These are phyloP conservation scores for Ophiocordyceps robertsii DNA, from an alignment of 2,329 filamentous ascomycete species.

Conservation along the genomic window DNA sequence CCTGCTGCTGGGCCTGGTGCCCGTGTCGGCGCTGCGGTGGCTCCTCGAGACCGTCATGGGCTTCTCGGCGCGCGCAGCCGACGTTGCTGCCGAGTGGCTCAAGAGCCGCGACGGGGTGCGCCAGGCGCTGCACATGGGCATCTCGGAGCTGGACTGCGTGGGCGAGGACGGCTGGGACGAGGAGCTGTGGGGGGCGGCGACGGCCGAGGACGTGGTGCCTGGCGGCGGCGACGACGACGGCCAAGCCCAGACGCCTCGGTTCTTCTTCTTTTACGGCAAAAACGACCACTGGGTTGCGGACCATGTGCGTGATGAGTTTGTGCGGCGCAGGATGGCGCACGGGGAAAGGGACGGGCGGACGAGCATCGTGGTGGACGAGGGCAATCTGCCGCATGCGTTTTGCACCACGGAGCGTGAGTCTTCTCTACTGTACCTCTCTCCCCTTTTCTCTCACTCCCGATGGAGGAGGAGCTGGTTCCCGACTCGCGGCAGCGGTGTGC, in stretches of 20 bases:
- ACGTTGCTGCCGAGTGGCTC: conserved; percentile 38
- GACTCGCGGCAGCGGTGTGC: neutral
- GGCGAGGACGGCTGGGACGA: conserved; percentile 45
- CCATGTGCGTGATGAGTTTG: conserved; percentile 40
- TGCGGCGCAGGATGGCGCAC: conserved; percentile 24
- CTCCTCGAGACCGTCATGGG: conserved; percentile 29
- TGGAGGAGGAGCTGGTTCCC: neutral
- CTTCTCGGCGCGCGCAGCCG: conserved; percentile 34
- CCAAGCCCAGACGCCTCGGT: conserved; percentile 24
- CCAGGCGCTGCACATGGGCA: conserved; percentile 45
- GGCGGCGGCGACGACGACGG: neutral
- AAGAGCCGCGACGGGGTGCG: conserved; percentile 42
- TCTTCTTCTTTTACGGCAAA: conserved; percentile 46
- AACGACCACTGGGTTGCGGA: conserved; percentile 51
- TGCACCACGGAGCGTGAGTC: conserved; percentile 29
- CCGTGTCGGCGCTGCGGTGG: conserved; percentile 21
- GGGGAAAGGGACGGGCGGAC: conserved; percentile 20
- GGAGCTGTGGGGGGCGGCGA: conserved; percentile 38
- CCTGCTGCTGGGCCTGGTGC: conserved; percentile 25
- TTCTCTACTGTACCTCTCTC: neutral
- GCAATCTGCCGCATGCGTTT: conserved; percentile 45
- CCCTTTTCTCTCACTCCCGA: neutral
- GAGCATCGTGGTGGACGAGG: conserved; percentile 40
- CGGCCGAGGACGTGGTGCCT: conserved; percentile 5
- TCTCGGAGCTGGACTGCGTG: conserved; percentile 47